These are phyloP conservation scores for Paratinospora sagittata DNA, from an alignment of 164 flowering plant species.

Conservation along the genomic window DNA sequence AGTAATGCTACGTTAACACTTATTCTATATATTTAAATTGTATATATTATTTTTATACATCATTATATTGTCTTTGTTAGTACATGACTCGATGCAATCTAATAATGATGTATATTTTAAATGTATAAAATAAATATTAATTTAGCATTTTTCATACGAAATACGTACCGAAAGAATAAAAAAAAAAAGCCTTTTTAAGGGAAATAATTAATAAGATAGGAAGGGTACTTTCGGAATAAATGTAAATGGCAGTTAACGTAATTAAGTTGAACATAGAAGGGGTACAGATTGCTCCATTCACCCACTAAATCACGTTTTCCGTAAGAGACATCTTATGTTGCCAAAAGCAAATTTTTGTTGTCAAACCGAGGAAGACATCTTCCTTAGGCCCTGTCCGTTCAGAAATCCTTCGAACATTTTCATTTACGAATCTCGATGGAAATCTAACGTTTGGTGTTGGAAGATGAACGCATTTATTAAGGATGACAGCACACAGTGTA, in stretches of 20 bases:
- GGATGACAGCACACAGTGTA: not conserved
- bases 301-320: constrained; percentile 17
- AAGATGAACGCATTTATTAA: not conserved
- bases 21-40: too few species aligned
- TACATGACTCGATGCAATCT: too few species aligned
- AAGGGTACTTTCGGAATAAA: constrained; percentile 1
- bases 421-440: not conserved
- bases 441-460: too few species aligned
- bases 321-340: constrained; percentile 3
- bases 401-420: not conserved
- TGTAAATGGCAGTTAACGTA: not conserved
- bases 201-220: not conserved
- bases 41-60: too few species aligned
- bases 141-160: too few species aligned
- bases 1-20: too few species aligned
- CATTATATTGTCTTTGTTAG: too few species aligned
- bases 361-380: not conserved
- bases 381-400: not conserved
- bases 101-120: too few species aligned
- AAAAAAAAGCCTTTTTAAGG: too few species aligned
- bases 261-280: not conserved
- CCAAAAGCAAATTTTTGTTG: not conserved
- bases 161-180: too few species aligned
- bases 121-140: too few species aligned
- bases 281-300: not conserved